phyloP scores from a whole-genome alignment of 129 eudicot species.

The Chrysanthemum seticuspe region DNA sequence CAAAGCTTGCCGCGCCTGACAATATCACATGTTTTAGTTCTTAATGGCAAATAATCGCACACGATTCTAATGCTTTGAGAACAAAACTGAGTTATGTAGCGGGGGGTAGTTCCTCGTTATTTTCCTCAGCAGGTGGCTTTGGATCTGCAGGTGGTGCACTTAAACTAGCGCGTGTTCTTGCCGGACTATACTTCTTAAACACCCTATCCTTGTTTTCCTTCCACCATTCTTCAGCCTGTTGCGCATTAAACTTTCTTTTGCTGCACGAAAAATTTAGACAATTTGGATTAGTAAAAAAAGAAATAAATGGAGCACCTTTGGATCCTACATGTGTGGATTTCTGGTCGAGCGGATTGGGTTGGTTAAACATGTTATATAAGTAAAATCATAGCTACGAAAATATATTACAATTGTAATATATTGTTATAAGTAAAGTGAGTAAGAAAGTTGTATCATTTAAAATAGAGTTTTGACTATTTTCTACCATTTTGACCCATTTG shows the following conservation, averaged over 20 bases:
- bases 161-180: conserved; percentile 29
- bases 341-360: too few species aligned
- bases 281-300: neutral
- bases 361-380: too few species aligned
- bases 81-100: conserved; percentile 27
- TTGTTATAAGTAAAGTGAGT: too few species aligned
- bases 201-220: conserved; percentile 68
- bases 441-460: too few species aligned
- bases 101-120: conserved; percentile 32
- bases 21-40: neutral
- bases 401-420: too few species aligned
- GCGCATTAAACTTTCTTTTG: conserved; percentile 62
- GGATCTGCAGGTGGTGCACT: conserved; percentile 31
- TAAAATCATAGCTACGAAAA: too few species aligned
- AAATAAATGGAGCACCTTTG: too few species aligned
- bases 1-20: conserved; percentile 6
- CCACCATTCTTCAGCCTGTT: conserved; percentile 96
- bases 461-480: too few species aligned
- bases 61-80: neutral
- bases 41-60: neutral
- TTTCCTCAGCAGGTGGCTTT: conserved; percentile 25
- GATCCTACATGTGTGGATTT: too few species aligned
- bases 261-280: conserved; percentile 36
- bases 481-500: too few species aligned
- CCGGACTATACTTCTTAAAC: conserved; percentile 45